Percentiles rank a stretch among this genome's conserved stretches.
Conservation (phyloP, 106 monocot genomes). For the Iris macrosiphon region DNA sequence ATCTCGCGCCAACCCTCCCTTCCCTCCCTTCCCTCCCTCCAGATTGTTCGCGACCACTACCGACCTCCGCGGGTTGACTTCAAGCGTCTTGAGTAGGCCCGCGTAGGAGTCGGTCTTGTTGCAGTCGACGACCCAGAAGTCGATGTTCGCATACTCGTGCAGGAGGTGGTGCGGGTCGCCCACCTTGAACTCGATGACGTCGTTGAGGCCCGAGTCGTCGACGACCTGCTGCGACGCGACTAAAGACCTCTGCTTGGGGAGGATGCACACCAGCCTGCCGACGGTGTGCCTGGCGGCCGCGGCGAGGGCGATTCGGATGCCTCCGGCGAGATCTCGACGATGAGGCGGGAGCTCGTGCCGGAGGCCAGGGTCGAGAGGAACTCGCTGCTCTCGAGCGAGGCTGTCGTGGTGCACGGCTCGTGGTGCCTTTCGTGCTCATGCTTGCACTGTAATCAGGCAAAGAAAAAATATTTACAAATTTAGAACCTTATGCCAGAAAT, state of each 20-base stretch:
- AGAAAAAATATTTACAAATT: too few relatives aligned
- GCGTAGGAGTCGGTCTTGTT: conserved; percentile 16
- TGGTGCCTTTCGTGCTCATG: conserved; percentile 19
- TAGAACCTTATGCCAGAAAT: too few relatives aligned
- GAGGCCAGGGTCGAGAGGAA: conserved; percentile 47
- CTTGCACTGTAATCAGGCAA: conserved; percentile 15
- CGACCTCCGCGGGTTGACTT: conserved; percentile 27
- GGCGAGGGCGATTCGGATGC: conserved; percentile 38
- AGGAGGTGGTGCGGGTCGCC: conserved; percentile 34
- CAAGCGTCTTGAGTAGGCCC: conserved; percentile 29
- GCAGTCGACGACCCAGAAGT: conserved; percentile 51
- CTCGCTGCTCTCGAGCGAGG: conserved; percentile 33
- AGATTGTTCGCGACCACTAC: conserved; percentile 43
- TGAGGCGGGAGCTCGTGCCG: conserved; percentile 34
- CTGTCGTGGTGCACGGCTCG: too few relatives aligned
- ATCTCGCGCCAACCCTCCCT: conserved; percentile 19
- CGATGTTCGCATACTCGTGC: conserved; percentile 37
- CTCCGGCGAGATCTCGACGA: conserved; percentile 40
- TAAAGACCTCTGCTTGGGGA: conserved; percentile 19
- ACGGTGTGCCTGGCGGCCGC: conserved; percentile 45
- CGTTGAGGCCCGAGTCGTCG: conserved; percentile 29
- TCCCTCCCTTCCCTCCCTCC: conserved; percentile 18
- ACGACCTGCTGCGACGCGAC: conserved; percentile 25
- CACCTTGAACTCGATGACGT: conserved; percentile 41
- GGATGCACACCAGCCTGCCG: conserved; percentile 40